Conservation (phyloP, 225 moss, liverwort and hornwort genomes). For the Pseudisothecium myosuroides region DNA sequence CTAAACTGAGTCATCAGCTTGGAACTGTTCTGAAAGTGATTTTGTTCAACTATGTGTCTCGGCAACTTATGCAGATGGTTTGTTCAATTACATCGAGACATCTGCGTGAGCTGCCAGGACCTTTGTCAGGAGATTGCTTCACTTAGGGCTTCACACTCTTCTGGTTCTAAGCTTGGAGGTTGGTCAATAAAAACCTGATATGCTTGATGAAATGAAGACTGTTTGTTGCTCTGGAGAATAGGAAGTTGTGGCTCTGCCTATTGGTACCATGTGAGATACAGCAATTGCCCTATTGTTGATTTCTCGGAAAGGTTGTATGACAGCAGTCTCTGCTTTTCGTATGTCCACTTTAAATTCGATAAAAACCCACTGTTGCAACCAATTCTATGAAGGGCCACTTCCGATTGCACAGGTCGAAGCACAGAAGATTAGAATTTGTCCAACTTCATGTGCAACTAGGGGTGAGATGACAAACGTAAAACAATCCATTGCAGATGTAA, state of each 20-base stretch:
- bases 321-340: background rate
- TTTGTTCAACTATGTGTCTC: background rate
- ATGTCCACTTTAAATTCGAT: background rate
- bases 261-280: background rate
- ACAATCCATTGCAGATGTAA: background rate
- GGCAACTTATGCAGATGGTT: constrained; percentile 55
- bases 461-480: background rate
- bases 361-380: background rate
- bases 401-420: background rate
- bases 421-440: background rate
- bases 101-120: constrained; percentile 38
- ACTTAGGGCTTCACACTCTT: constrained; percentile 36
- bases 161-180: constrained; percentile 57
- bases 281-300: background rate
- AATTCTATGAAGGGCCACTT: too few relatives aligned
- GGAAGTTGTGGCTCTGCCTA: background rate
- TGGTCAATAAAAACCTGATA: background rate
- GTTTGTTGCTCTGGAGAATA: background rate
- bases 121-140: constrained; percentile 35
- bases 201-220: background rate
- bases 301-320: background rate
- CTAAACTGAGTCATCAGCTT: background rate
- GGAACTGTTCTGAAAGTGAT: background rate
- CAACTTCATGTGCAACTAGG: background rate
- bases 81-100: constrained; percentile 54